Conservation (phyloP, 805 yeast species). For the Blastobotrys parvus region DNA sequence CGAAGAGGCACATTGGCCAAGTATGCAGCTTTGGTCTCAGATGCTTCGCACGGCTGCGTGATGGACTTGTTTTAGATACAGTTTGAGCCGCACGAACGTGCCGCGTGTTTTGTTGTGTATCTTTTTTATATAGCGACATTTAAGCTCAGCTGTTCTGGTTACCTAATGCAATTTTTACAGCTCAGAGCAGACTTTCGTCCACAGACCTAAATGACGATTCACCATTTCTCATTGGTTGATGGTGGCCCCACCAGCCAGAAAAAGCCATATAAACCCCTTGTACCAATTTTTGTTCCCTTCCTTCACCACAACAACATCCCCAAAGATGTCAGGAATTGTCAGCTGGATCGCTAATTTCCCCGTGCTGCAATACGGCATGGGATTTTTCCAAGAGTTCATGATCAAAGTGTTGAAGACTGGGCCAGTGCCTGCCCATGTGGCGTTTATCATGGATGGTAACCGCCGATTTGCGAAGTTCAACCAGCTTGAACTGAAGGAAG, state of each 20-base stretch:
- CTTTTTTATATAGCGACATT: too few relatives aligned
- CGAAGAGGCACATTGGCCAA: conserved; percentile 82
- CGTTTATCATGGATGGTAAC: conserved; percentile 96
- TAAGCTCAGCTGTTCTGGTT: too few relatives aligned
- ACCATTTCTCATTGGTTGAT: too few relatives aligned
- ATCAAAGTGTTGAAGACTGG: conserved; percentile 48
- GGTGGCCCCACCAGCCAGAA: too few relatives aligned
- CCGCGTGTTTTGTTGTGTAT: too few relatives aligned
- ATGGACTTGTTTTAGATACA: conserved; percentile 25
- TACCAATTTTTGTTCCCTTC: background rate
- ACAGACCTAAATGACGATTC: too few relatives aligned
- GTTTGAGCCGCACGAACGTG: too few relatives aligned
- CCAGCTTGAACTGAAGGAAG: conserved; percentile 68
- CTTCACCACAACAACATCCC: background rate
- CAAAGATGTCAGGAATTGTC: conserved; percentile 1
- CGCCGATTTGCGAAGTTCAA: conserved; percentile 71
- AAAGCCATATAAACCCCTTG: background rate
- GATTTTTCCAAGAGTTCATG: conserved; percentile 23
- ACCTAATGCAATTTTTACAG: too few relatives aligned
- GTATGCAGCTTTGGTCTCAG: conserved; percentile 72
- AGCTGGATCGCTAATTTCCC: conserved; percentile 17
- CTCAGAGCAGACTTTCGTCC: too few relatives aligned
- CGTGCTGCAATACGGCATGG: conserved; percentile 13
- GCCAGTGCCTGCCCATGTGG: conserved; percentile 81
- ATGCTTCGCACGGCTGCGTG: conserved; percentile 90